A percentile compares a stretch with the other conserved stretches of the same genome.
Evolutionary conservation across 495 filamentous ascomycete species (phyloP).

Genomic region (Penicillium cataractarum): DNA sequence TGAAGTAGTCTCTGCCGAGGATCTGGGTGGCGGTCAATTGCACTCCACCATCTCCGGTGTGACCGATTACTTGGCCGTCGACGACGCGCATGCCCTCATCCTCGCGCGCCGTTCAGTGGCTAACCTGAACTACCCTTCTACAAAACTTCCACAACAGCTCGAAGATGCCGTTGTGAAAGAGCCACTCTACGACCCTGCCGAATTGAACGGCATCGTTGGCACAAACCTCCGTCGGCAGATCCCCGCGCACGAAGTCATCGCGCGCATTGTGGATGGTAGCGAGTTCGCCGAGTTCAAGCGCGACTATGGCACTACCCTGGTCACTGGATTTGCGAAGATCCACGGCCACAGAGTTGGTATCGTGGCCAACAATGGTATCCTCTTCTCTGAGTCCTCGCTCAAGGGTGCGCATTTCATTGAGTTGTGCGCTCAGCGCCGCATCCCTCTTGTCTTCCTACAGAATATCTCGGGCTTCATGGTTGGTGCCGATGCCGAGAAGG

Average conservation of each 20-base stretch:
- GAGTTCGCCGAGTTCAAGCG: conserved; percentile 94
- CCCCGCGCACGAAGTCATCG: conserved; percentile 87
- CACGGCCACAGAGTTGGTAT: conserved; percentile 93
- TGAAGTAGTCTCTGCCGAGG: conserved; percentile 89
- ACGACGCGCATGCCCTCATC: conserved; percentile 91
- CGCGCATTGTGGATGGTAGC: conserved; percentile 89
- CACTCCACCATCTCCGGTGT: conserved; percentile 93
- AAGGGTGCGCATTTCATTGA: conserved; percentile 99
- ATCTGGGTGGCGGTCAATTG: conserved; percentile 89
- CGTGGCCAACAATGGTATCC: conserved; percentile 93
- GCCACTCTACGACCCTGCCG: conserved; percentile 79
- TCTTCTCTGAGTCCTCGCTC: conserved; percentile 88
- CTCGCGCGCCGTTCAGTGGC: conserved; percentile 80
- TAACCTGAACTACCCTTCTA: conserved; percentile 83
- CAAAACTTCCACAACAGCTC: conserved; percentile 29
- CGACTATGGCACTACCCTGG: conserved; percentile 85
- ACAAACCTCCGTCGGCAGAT: conserved; percentile 86
- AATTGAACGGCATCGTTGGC: conserved; percentile 85
- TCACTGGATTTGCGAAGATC: conserved; percentile 91
- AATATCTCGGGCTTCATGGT: conserved; percentile 99
- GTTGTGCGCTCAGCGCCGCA: conserved; percentile 86
- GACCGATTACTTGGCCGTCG: conserved; percentile 92
- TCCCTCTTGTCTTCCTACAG: conserved; percentile 91
- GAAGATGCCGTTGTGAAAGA: conserved; percentile 54
- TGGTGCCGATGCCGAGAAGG: conserved; percentile 85